Evolutionary conservation across 2,329 filamentous ascomycete genomes (phyloP).

Genomic region (Fusarium nanum): DNA sequence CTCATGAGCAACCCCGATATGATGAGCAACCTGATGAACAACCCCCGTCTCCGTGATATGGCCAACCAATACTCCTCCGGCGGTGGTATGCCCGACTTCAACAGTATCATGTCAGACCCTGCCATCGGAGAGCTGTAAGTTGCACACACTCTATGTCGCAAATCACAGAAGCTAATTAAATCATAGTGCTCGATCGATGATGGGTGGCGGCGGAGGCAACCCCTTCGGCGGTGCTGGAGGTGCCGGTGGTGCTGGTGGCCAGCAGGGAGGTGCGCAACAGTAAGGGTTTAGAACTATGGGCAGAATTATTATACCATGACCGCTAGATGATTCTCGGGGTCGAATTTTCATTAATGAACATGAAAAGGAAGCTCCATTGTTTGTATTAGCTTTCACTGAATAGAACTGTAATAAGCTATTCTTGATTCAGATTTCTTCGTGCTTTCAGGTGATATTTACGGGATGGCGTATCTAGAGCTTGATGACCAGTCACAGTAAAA

Average conservation of each 20-base stretch:
- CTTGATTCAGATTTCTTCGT: background rate
- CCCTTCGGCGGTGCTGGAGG: slow-evolving; percentile 47
- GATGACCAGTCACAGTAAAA: background rate
- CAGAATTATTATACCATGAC: slow-evolving; percentile 41
- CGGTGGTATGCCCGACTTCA: slow-evolving; percentile 90
- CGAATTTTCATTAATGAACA: slow-evolving; percentile 40
- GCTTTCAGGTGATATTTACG: background rate
- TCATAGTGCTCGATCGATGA: slow-evolving; percentile 59
- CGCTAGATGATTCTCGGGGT: slow-evolving; percentile 18
- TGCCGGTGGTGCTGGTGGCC: slow-evolving; percentile 4
- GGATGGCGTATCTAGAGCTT: background rate
- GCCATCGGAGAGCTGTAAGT: slow-evolving; percentile 93
- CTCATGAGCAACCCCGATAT: slow-evolving; percentile 96
- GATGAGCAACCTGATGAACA: slow-evolving; percentile 93
- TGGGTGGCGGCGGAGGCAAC: slow-evolving; percentile 51
- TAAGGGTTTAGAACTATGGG: slow-evolving; percentile 31
- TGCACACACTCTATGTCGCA: background rate
- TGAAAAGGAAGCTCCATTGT: slow-evolving; percentile 27
- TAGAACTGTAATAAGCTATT: slow-evolving; percentile 38
- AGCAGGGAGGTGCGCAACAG: slow-evolving; percentile 45
- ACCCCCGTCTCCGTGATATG: slow-evolving; percentile 89
- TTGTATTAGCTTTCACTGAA: slow-evolving; percentile 30
- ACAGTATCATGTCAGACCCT: slow-evolving; percentile 89
- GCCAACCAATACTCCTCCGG: slow-evolving; percentile 80
- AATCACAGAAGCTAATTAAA: slow-evolving; percentile 3